phyloP scores from a whole-genome alignment of 2,329 filamentous ascomycete genomes.

The Pseudogymnoascus sp. region DNA sequence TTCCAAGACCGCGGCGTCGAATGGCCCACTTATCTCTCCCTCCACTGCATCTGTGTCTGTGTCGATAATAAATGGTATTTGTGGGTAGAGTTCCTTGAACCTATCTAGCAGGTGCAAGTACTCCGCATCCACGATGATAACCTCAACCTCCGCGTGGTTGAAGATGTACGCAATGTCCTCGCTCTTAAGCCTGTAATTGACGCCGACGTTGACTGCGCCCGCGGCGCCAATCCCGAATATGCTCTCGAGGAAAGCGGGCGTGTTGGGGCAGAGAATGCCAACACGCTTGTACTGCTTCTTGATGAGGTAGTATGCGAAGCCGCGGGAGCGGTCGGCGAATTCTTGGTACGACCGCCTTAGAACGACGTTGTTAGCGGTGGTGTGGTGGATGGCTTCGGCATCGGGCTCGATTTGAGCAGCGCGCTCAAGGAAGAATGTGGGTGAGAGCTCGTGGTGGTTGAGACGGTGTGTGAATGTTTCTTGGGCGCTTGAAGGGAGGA shows the following conservation, averaged over 20 bases:
- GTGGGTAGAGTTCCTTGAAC: constrained; percentile 52
- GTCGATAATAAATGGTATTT: constrained; percentile 69
- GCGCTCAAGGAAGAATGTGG: constrained; percentile 77
- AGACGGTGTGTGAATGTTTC: constrained; percentile 23
- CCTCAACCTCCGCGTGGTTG: constrained; percentile 74
- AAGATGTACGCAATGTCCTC: constrained; percentile 91
- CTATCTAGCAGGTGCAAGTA: constrained; percentile 60
- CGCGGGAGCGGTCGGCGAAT: constrained; percentile 76
- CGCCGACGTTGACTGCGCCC: constrained; percentile 66
- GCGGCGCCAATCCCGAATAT: constrained; percentile 82
- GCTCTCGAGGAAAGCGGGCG: constrained; percentile 83
- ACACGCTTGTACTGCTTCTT: constrained; percentile 67
- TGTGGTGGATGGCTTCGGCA: constrained; percentile 75
- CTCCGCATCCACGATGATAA: constrained; percentile 80
- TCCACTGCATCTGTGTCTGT: constrained; percentile 69
- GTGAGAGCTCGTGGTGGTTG: constrained; percentile 69
- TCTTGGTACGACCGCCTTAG: constrained; percentile 72
- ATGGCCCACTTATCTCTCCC: constrained; percentile 67
- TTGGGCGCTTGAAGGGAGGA: constrained; percentile 31
- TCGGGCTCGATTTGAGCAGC: constrained; percentile 83
- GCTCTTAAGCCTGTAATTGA: constrained; percentile 67
- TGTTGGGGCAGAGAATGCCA: constrained; percentile 84
- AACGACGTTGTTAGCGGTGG: constrained; percentile 66
- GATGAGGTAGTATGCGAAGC: constrained; percentile 78
- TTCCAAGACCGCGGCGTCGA: constrained; percentile 74